These are phyloP conservation scores for Thymus quinquecostatus DNA, from an alignment of 257 asterid species.

Conservation along the genomic window DNA sequence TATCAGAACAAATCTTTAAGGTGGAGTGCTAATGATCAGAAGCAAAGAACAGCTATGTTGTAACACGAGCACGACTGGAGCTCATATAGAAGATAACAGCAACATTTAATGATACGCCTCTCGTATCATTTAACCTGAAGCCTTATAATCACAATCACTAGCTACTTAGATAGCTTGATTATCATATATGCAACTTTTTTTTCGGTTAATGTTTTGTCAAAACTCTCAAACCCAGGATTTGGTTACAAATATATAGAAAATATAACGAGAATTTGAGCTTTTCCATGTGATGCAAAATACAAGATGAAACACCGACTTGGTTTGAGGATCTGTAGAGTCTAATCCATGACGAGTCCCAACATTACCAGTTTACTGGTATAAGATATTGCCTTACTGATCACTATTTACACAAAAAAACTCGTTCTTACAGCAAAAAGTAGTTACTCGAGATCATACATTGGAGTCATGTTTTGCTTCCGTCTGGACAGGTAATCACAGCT, in stretches of 20 bases:
- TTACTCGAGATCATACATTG: slow-evolving; percentile 1
- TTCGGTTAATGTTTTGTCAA: not conserved
- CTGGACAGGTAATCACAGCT: not conserved
- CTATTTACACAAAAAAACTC: no score
- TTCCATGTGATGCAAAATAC: not conserved
- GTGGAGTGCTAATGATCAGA: not conserved
- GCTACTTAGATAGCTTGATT: not conserved
- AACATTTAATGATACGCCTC: no score
- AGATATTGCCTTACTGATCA: no score
- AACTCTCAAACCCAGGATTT: not conserved
- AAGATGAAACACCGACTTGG: not conserved
- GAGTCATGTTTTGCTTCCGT: not conserved
- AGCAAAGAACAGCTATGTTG: slow-evolving; percentile 5
- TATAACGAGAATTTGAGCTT: not conserved
- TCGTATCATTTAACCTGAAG: no score
- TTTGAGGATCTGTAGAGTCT: no score
- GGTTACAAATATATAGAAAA: not conserved
- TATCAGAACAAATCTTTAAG: slow-evolving; percentile 10
- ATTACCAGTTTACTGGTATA: no score
- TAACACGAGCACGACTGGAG: not conserved
- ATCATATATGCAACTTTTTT: not conserved
- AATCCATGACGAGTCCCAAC: not conserved
- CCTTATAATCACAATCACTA: not conserved
- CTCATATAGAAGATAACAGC: not conserved
- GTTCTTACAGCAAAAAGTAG: not conserved